Conservation (phyloP, 176 grass and related monocot species). For the Areca catechu region DNA sequence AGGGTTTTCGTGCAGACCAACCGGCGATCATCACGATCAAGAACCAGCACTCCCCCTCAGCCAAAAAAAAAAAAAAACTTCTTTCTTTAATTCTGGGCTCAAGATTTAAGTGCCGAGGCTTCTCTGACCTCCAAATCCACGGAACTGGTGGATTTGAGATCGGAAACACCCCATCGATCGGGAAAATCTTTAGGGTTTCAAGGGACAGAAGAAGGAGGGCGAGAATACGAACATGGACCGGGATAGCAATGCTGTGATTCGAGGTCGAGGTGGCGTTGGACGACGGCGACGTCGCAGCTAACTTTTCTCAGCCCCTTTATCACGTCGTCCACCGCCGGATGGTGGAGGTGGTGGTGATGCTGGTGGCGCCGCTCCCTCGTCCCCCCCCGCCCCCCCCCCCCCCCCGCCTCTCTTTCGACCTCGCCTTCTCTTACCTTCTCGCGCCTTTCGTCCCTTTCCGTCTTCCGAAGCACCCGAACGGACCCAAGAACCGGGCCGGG, state of each 20-base stretch:
- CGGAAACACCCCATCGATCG: no score
- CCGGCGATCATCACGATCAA: no score
- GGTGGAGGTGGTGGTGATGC: constrained; percentile 11
- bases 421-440: no score
- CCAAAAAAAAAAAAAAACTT: no score
- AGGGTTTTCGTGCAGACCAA: constrained; percentile 46
- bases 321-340: constrained; percentile 49
- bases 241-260: constrained; percentile 66
- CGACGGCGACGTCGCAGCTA: constrained; percentile 33
- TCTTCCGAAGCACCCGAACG: no score
- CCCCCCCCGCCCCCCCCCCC: constrained; percentile 11
- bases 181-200: not conserved
- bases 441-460: not conserved
- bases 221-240: constrained; percentile 28
- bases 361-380: constrained; percentile 18
- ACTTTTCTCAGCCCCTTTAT: constrained; percentile 41
- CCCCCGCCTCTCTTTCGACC: no score
- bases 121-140: no score
- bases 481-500: no score
- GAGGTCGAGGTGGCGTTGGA: constrained; percentile 51
- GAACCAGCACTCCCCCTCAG: no score
- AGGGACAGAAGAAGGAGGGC: not conserved
- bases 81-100: no score
- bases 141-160: no score
- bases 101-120: no score